A percentile compares a stretch with the other conserved stretches of the same genome.
Conservation (phyloP, 129 eudicot genomes). For the Erigeron canadensis region DNA sequence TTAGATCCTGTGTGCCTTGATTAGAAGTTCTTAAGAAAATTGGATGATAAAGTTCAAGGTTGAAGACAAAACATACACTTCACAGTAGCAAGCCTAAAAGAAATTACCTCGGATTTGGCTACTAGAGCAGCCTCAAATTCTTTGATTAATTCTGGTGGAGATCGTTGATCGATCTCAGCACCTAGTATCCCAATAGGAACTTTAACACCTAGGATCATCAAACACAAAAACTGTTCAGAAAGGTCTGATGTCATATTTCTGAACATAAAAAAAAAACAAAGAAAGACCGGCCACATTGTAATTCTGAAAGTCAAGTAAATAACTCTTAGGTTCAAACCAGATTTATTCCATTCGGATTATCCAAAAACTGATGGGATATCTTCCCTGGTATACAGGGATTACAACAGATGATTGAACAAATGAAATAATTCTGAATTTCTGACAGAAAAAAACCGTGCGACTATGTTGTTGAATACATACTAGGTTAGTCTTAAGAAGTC, state of each 20-base stretch:
- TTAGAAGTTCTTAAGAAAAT: not conserved
- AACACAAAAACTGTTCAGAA: not conserved
- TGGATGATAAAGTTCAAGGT: slow-evolving; percentile 12
- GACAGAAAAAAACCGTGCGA: no score
- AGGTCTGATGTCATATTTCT: no score
- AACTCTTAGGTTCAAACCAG: no score
- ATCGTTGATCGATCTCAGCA: slow-evolving; percentile 58
- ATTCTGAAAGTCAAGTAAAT: not conserved
- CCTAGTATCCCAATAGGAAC: slow-evolving; percentile 65
- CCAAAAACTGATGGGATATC: no score
- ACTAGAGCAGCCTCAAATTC: slow-evolving; percentile 55
- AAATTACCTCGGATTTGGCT: slow-evolving; percentile 54
- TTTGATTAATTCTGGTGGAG: slow-evolving; percentile 76
- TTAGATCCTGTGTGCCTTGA: no score
- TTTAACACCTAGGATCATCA: slow-evolving; percentile 58
- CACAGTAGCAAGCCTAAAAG: not conserved
- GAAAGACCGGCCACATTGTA: not conserved
- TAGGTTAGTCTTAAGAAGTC: no score
- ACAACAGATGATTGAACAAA: no score
- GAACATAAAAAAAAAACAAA: not conserved
- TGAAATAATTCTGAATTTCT: no score
- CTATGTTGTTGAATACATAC: no score
- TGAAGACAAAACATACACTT: slow-evolving; percentile 16
- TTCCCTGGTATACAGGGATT: no score
- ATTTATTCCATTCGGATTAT: no score